Conservation (phyloP, 2,329 filamentous ascomycete genomes). For the Aquanectria penicillioides region DNA sequence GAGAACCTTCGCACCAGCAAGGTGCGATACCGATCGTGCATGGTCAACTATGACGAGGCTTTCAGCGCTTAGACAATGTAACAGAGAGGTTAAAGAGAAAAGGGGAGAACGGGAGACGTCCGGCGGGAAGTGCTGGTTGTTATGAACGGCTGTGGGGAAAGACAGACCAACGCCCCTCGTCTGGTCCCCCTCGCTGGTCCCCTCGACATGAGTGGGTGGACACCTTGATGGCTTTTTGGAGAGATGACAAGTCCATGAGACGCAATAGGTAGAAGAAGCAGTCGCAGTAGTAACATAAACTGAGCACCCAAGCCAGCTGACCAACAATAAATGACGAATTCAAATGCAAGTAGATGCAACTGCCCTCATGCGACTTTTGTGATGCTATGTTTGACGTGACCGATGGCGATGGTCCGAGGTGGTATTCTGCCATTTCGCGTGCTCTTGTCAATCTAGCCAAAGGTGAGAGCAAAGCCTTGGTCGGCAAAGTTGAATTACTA, state of each 20-base stretch:
- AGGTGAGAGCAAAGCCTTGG: too few species aligned
- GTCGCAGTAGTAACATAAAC: not conserved
- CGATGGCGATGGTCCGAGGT: too few species aligned
- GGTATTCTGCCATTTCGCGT: too few species aligned
- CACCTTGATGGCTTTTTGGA: constrained; percentile 17
- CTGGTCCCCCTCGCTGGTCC: too few species aligned
- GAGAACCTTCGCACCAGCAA: constrained; percentile 75
- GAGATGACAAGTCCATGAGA: constrained; percentile 7
- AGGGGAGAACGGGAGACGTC: not conserved
- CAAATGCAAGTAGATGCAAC: not conserved
- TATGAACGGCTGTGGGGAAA: constrained; percentile 13
- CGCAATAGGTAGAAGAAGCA: not conserved
- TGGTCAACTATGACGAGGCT: constrained; percentile 75
- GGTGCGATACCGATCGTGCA: constrained; percentile 79
- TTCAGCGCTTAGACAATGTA: constrained; percentile 61
- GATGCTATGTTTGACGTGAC: too few species aligned
- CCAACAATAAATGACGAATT: constrained; percentile 15
- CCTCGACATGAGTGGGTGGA: constrained; percentile 6
- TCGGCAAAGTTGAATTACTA: too few species aligned
- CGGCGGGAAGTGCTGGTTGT: constrained; percentile 9
- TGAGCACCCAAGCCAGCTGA: not conserved
- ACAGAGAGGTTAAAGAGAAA: constrained; percentile 11
- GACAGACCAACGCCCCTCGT: too few species aligned
- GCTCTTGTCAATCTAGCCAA: too few species aligned
- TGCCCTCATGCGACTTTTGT: not conserved